phyloP scores from a whole-genome alignment of 1,139 yeast genomes.

The Hyphopichia wangnamkhiaoensis region DNA sequence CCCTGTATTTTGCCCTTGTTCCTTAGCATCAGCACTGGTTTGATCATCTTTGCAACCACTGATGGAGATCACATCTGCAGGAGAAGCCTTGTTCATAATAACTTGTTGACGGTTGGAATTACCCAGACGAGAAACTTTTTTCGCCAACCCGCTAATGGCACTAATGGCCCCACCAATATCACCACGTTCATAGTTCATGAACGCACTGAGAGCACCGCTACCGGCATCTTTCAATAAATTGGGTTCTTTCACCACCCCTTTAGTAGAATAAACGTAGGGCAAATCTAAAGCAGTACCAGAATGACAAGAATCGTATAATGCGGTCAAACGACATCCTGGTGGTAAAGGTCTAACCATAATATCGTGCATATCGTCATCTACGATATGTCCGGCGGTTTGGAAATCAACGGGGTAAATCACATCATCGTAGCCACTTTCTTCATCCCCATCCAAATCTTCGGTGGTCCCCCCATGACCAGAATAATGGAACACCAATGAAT shows the following conservation, averaged over 20 bases:
- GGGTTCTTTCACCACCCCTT: slow-evolving; percentile 89
- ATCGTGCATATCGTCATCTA: slow-evolving; percentile 85
- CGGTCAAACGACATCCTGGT: slow-evolving; percentile 84
- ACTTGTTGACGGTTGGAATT: slow-evolving; percentile 30
- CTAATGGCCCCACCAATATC: slow-evolving; percentile 56
- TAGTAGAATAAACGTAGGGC: slow-evolving; percentile 87
- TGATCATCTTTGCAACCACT: slow-evolving; percentile 92
- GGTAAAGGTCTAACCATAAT: slow-evolving; percentile 77
- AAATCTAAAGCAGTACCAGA: slow-evolving; percentile 89
- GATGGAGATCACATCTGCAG: slow-evolving; percentile 84
- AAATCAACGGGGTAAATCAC: slow-evolving; percentile 91
- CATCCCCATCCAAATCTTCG: slow-evolving; percentile 82
- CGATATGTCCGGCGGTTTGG: slow-evolving; percentile 67
- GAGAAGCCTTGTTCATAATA: slow-evolving; percentile 64
- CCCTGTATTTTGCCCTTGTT: slow-evolving; percentile 80
- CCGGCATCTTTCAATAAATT: slow-evolving; percentile 86
- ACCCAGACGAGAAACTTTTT: slow-evolving; percentile 34
- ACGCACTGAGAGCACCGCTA: slow-evolving; percentile 68
- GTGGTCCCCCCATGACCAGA: slow-evolving; percentile 95
- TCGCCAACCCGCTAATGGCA: slow-evolving; percentile 50
- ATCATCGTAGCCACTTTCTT: slow-evolving; percentile 86
- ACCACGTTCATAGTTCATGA: slow-evolving; percentile 72
- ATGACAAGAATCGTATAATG: slow-evolving; percentile 90
- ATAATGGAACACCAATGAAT: slow-evolving; percentile 81
- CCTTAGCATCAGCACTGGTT: slow-evolving; percentile 78